phyloP scores from a whole-genome alignment of 73 alveolate genomes.

The Urostyla sp. region DNA sequence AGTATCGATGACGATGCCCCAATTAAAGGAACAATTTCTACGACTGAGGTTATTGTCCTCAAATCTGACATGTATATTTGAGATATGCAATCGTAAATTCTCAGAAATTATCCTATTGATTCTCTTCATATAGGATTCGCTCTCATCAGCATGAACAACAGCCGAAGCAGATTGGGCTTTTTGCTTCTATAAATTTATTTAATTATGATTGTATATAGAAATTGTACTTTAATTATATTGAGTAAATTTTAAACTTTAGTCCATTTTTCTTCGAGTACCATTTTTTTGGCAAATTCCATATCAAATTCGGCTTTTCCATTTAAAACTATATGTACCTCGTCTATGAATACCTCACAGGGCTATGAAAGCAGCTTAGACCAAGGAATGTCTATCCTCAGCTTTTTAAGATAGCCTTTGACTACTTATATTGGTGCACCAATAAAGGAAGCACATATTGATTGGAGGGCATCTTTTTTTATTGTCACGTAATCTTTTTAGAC shows the following conservation, averaged over 20 bases:
- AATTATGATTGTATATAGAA: background rate
- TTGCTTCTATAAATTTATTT: background rate
- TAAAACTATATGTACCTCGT: conserved; percentile 43
- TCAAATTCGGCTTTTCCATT: conserved; percentile 20
- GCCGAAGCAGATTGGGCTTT: background rate
- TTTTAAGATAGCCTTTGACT: conserved; percentile 24
- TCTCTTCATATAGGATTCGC: conserved; percentile 42
- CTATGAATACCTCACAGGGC: conserved; percentile 40
- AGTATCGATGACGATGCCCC: conserved; percentile 30
- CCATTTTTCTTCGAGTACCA: conserved; percentile 5
- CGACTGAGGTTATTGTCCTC: conserved; percentile 44
- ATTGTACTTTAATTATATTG: conserved; percentile 39
- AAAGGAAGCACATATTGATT: conserved; percentile 7
- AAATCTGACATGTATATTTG: conserved; percentile 48
- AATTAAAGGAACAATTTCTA: background rate
- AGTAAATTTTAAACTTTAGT: conserved; percentile 7
- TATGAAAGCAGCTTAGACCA: conserved; percentile 44
- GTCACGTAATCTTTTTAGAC: conserved; percentile 23
- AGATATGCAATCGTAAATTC: conserved; percentile 20
- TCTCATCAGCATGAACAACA: background rate
- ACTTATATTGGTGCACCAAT: conserved; percentile 50
- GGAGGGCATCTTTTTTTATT: conserved; percentile 45
- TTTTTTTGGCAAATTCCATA: conserved; percentile 2
- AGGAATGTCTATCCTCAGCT: conserved; percentile 45
- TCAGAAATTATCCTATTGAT: conserved; percentile 7